A percentile compares a stretch with the other conserved stretches of the same genome.
Evolutionary conservation across 257 asterid species (phyloP).

Genomic region (Nicotiana sylvestris): DNA sequence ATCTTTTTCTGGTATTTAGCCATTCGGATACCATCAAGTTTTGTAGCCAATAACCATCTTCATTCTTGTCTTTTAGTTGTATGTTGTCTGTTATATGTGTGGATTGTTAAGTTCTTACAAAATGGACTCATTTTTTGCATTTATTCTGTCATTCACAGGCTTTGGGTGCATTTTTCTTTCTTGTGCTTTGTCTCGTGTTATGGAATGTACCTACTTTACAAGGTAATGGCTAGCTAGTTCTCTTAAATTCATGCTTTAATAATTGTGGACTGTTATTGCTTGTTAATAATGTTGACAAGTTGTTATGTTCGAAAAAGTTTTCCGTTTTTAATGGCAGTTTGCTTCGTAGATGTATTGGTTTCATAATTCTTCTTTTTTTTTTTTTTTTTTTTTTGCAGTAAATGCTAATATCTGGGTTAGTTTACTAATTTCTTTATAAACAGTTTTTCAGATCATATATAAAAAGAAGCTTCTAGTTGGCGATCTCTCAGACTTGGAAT

Average conservation of each 20-base stretch:
- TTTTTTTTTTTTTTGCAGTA: neutral
- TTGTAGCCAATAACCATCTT: neutral
- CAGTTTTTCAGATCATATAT: neutral
- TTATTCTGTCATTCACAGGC: conserved; percentile 53
- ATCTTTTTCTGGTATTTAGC: neutral
- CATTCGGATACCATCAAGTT: neutral
- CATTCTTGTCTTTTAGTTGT: conserved; percentile 1
- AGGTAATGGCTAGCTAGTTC: conserved; percentile 40
- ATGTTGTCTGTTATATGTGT: neutral
- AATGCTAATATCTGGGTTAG: neutral
- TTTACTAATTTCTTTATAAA: neutral
- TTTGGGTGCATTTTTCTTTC: conserved; percentile 91
- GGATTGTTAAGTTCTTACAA: neutral
- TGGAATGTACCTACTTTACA: conserved; percentile 76
- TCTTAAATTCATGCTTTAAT: neutral
- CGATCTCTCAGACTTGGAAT: neutral
- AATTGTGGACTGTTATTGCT: neutral
- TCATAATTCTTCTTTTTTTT: neutral
- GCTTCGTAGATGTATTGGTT: neutral
- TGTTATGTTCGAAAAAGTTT: neutral
- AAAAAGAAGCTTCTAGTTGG: neutral
- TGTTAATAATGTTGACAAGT: neutral
- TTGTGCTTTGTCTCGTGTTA: conserved; percentile 69
- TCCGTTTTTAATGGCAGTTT: neutral
- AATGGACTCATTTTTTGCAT: neutral